Evolutionary conservation across 176 grass and related monocot genomes (phyloP), one percentile per base, ranked within the genome.

Genomic region (Bolboschoenus planiculmis): DNA sequence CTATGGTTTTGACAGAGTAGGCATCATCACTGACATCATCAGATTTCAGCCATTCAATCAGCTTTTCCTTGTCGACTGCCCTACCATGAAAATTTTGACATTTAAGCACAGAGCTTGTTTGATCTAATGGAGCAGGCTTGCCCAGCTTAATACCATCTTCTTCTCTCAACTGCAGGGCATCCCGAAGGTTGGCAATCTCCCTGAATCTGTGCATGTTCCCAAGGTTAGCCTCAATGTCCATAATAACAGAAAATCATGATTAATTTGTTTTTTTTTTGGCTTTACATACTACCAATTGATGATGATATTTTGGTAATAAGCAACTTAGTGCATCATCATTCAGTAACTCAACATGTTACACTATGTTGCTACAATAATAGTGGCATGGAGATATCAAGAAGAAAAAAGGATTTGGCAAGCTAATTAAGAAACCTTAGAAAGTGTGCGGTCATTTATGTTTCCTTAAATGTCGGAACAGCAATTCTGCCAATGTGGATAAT

Each of bases 121-220:
- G 78, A 43, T 15, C 27, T 68, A 80, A 34, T 58, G 44, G 18
- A 18, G 10, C 33, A 24, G 4, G 63, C 37, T 20, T 39, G 77
- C 63, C 11, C 37, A 53, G 55, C 14, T 34, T 67, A 43, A 4
- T 24, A 24, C 87, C 83, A 39, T 89, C 87, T 46, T 84, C 64
- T 4, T 29, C 64, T 16, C 63, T 11, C n/a, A 89, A 59, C 18
- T 74, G 53, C 61, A 89, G 83, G 36, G 16, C 78, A 64, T 68
- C 74, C 62, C 87, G 83, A 34, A 85, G 75, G 0, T 47, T 56
- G 5, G 82, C 23, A 61, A 89, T 76, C 13, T 85, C 83, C 1
- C 54, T 61, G 30, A 73, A 89, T 54, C 87, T 85, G 27, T 80
- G 61, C 83, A 83, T 79, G 47, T 84, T 59, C 26, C 33, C 66